Evolutionary conservation across 2,329 filamentous ascomycete species (phyloP).

Genomic region (Talaromyces sp.): DNA sequence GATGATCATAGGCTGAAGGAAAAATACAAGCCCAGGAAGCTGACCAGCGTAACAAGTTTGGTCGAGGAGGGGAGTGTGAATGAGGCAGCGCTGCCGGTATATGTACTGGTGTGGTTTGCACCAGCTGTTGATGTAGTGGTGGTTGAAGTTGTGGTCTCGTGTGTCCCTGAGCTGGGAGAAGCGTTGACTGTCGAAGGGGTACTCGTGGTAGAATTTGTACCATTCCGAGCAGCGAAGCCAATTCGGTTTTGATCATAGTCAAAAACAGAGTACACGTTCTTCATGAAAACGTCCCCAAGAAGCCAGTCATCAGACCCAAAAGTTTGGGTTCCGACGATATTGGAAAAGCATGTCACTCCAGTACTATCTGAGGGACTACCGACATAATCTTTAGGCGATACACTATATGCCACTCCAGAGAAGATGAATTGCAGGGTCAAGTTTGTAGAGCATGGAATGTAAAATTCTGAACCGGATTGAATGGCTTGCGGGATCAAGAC

Average conservation of each 20-base stretch:
- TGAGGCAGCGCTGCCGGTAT: not conserved
- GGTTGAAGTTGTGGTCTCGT: constrained; percentile 1
- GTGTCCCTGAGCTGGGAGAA: constrained; percentile 1
- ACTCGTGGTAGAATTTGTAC: not conserved
- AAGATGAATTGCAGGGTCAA: constrained; percentile 63
- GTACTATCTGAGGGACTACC: constrained; percentile 29
- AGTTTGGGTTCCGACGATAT: constrained; percentile 69
- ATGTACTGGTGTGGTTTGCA: constrained; percentile 1
- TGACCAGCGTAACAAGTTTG: not conserved
- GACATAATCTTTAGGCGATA: constrained; percentile 71
- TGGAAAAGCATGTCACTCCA: constrained; percentile 55
- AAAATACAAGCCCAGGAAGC: constrained; percentile 1
- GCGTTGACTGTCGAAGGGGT: not conserved
- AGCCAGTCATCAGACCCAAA: constrained; percentile 66
- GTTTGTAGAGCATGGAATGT: constrained; percentile 68
- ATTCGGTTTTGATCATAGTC: constrained; percentile 60
- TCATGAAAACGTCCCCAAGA: constrained; percentile 80
- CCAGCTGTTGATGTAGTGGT: not conserved
- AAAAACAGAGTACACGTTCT: constrained; percentile 85
- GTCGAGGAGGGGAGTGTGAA: not conserved
- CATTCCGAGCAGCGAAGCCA: constrained; percentile 31
- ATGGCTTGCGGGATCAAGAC: constrained; percentile 60
- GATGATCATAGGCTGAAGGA: not conserved
- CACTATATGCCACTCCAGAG: constrained; percentile 61
- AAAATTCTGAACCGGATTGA: constrained; percentile 60